phyloP scores from a whole-genome alignment of 148 eudicot genomes.

The Linanthus parryae region DNA sequence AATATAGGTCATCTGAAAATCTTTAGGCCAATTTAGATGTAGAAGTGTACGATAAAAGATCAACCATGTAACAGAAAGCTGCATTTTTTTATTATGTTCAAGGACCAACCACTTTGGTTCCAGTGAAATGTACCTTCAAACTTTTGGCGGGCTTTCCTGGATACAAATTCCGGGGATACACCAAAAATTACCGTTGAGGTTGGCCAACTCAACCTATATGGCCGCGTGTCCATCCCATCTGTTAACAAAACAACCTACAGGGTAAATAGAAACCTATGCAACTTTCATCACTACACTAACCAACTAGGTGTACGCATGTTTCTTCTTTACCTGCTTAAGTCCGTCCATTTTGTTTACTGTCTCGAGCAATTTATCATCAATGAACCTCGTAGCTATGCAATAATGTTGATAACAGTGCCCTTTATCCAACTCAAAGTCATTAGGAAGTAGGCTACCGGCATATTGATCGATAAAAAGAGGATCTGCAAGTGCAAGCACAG shows the following conservation, averaged over 20 bases:
- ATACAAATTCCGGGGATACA: conserved; percentile 56
- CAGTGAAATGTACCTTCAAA: conserved; percentile 48
- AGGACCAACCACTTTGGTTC: not conserved
- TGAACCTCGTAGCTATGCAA: conserved; percentile 73
- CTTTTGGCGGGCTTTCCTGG: conserved; percentile 30
- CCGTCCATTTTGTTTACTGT: conserved; percentile 41
- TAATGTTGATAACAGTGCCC: conserved; percentile 30
- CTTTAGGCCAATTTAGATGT: too few relatives aligned
- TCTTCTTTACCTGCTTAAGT: conserved; percentile 61
- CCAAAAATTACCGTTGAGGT: conserved; percentile 67
- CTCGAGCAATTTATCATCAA: conserved; percentile 66
- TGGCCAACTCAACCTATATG: conserved; percentile 84
- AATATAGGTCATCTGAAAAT: too few relatives aligned
- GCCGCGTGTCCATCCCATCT: conserved; percentile 95
- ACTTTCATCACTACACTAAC: conserved; percentile 13
- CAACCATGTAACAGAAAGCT: not conserved
- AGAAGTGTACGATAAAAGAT: too few relatives aligned
- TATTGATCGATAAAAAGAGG: conserved; percentile 84
- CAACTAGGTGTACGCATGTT: too few relatives aligned
- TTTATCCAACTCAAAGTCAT: conserved; percentile 22
- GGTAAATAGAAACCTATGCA: conserved; percentile 10
- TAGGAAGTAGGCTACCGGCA: conserved; percentile 57
- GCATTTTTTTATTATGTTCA: not conserved
- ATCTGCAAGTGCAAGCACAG: conserved; percentile 41
- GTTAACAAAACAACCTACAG: conserved; percentile 84